phyloP scores from a whole-genome alignment of 2,329 filamentous ascomycete genomes.

The Penicillium sp. region DNA sequence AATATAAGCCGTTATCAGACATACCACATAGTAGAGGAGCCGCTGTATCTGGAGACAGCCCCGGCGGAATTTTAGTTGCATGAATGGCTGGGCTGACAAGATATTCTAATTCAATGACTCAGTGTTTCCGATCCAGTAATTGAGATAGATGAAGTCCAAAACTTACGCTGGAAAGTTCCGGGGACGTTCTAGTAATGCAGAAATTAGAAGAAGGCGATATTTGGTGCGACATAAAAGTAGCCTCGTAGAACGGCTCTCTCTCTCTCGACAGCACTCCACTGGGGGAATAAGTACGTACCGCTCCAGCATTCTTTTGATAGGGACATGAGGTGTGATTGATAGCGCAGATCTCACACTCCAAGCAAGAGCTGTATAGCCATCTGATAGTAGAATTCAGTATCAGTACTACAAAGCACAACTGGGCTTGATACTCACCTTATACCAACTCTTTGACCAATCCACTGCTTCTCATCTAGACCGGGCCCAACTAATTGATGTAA shows the following conservation, averaged over 20 bases:
- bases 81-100: conserved; percentile 44
- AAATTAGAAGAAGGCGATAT: neutral
- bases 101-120: conserved; percentile 35
- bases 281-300: conserved; percentile 31
- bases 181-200: conserved; percentile 39
- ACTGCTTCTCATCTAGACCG: conserved; percentile 35
- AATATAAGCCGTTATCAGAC: conserved; percentile 1
- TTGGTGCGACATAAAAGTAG: neutral
- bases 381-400: conserved; percentile 23
- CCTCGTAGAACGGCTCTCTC: neutral
- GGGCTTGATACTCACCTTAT: conserved; percentile 36
- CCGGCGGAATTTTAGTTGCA: conserved; percentile 44
- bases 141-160: neutral
- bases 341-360: conserved; percentile 47
- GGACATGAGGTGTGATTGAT: conserved; percentile 48
- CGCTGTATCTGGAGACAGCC: conserved; percentile 40
- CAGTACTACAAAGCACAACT: neutral
- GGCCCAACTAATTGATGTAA: conserved; percentile 32
- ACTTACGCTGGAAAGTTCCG: conserved; percentile 46
- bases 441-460: conserved; percentile 41
- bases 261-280: neutral
- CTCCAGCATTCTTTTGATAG: conserved; percentile 46
- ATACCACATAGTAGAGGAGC: conserved; percentile 48
- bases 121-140: neutral
- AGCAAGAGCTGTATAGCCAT: conserved; percentile 48